Conservation (phyloP, 2,329 filamentous ascomycete genomes). For the Metarhizium anisopliae region DNA sequence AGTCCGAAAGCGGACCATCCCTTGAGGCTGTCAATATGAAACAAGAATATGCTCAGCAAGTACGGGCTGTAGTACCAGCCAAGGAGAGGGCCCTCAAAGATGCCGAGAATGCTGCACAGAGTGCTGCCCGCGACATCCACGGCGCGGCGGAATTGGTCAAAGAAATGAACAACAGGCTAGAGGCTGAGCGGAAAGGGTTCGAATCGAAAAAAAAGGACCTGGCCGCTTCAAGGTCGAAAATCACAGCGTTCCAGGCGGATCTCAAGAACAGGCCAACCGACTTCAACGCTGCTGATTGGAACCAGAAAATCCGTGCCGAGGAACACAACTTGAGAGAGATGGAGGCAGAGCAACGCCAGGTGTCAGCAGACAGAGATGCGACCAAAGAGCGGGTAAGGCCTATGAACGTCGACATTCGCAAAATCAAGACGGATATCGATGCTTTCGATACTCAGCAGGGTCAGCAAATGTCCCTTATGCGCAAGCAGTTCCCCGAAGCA, state of each 20-base stretch:
- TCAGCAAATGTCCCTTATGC: constrained; percentile 60
- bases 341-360: constrained; percentile 29
- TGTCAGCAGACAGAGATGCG: constrained; percentile 30
- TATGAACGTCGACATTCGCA: constrained; percentile 28
- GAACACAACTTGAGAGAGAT: constrained; percentile 48
- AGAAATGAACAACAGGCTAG: constrained; percentile 32
- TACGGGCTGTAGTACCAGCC: constrained; percentile 46
- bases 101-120: constrained; percentile 43
- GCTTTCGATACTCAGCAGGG: constrained; percentile 66
- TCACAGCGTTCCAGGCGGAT: constrained; percentile 55
- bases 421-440: constrained; percentile 39
- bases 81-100: constrained; percentile 45
- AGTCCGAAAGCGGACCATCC: constrained; percentile 54
- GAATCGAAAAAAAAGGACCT: constrained; percentile 43
- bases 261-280: constrained; percentile 52
- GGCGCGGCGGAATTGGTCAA: constrained; percentile 29
- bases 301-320: constrained; percentile 58
- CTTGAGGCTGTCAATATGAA: constrained; percentile 62
- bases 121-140: constrained; percentile 29
- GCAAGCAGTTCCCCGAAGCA: constrained; percentile 51
- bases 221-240: constrained; percentile 39
- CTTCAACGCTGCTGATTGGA: constrained; percentile 63
- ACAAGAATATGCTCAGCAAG: constrained; percentile 50
- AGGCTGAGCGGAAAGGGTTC: constrained; percentile 42
- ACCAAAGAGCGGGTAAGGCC: constrained; percentile 32